Conservation (phyloP, 2,329 filamentous ascomycete genomes). For the Fusarium kyushuense region DNA sequence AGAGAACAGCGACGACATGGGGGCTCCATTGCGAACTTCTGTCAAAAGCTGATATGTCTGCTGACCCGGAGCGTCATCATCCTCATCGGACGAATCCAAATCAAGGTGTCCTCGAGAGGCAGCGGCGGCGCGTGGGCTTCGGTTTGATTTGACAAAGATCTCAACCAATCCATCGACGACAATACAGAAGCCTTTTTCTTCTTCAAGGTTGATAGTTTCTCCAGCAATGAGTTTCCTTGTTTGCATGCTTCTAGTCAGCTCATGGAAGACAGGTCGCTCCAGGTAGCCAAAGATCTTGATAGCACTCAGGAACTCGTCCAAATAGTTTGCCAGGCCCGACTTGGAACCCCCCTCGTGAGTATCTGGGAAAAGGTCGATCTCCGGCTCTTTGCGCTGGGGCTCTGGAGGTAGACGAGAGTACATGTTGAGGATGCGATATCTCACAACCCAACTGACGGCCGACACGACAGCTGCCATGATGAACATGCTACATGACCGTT, state of each 20-base stretch:
- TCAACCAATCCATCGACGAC: conserved; percentile 97
- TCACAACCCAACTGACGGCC: conserved; percentile 91
- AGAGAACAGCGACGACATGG: conserved; percentile 98
- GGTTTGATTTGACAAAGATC: conserved; percentile 95
- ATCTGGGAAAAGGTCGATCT: conserved; percentile 95
- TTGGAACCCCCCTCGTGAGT: conserved; percentile 91
- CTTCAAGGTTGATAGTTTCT: conserved; percentile 93
- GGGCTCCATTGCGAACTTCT: conserved; percentile 96
- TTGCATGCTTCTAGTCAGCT: conserved; percentile 97
- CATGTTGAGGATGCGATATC: conserved; percentile 97
- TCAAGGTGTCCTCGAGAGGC: conserved; percentile 43
- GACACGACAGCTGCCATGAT: conserved; percentile 82
- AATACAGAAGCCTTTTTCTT: conserved; percentile 97
- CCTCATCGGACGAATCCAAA: conserved; percentile 68
- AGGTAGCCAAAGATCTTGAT: conserved; percentile 99
- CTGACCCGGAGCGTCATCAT: conserved; percentile 74
- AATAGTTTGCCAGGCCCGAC: conserved; percentile 91
- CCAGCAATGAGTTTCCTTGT: conserved; percentile 95
- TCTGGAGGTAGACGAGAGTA: conserved; percentile 94
- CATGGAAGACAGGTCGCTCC: conserved; percentile 96
- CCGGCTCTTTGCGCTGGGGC: conserved; percentile 94
- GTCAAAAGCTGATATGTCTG: conserved; percentile 95
- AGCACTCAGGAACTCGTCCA: conserved; percentile 97
- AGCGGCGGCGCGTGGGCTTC: conserved; percentile 58
- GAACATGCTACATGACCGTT: conserved; percentile 68